A percentile compares a stretch with the other conserved stretches of the same genome.
These are phyloP conservation scores for Kurtzmaniella fragi DNA, from an alignment of 805 yeast species.

Conservation along the genomic window DNA sequence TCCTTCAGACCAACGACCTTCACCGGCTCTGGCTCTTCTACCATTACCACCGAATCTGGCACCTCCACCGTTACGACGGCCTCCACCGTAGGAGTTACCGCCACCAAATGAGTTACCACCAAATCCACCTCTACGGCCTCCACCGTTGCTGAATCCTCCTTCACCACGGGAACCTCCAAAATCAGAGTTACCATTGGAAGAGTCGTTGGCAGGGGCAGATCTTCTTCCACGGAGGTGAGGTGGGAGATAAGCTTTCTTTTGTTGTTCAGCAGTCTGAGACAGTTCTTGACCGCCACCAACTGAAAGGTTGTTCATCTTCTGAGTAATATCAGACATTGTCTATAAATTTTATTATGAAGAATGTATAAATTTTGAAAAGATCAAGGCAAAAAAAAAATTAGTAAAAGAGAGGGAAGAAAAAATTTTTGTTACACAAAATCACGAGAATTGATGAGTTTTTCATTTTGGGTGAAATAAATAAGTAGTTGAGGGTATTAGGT, in stretches of 20 bases:
- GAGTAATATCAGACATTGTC: constrained; percentile 56
- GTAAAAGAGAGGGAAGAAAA: constrained; percentile 1
- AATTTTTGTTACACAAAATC: constrained; percentile 2
- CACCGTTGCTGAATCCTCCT: constrained; percentile 13
- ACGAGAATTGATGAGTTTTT: not conserved
- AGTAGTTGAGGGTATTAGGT: too few species aligned
- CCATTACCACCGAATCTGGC: constrained; percentile 19
- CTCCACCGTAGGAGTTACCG: constrained; percentile 10
- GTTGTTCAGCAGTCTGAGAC: not conserved
- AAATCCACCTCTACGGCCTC: constrained; percentile 15
- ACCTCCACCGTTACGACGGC: constrained; percentile 23
- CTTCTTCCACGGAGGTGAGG: constrained; percentile 44
- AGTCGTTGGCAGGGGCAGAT: constrained; percentile 10
- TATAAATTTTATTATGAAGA: not conserved
- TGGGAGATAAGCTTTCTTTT: constrained; percentile 41
- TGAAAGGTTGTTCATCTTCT: constrained; percentile 53
- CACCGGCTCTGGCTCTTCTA: constrained; percentile 43
- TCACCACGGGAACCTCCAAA: constrained; percentile 9
- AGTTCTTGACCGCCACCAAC: constrained; percentile 19
- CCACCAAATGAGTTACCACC: constrained; percentile 24
- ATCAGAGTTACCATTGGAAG: constrained; percentile 11
- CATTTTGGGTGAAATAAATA: too few species aligned
- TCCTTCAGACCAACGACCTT: constrained; percentile 85
- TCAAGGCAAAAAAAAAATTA: not conserved
- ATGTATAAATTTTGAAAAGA: constrained; percentile 3